Evolutionary conservation across 108 stramenopile genomes (phyloP).

Genomic region (Nannochloropsis oceanica): DNA sequence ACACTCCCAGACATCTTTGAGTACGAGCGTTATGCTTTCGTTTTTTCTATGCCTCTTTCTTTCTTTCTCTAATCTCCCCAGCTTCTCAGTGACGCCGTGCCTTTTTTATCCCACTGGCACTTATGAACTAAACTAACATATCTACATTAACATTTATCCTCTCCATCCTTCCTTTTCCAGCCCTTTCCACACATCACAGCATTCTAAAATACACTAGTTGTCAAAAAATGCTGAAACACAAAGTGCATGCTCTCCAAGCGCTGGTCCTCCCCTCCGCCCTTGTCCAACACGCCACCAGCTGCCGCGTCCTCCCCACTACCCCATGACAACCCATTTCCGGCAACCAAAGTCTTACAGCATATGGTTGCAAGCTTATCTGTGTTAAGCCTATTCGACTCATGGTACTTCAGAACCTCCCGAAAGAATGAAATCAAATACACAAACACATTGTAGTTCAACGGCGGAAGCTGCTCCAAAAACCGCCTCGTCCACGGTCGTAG

Average conservation of each 20-base stretch:
- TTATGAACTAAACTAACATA: too few relatives aligned
- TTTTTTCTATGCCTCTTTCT: too few relatives aligned
- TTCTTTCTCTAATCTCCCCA: too few relatives aligned
- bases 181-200: too few relatives aligned
- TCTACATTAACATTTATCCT: too few relatives aligned
- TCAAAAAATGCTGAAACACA: background rate
- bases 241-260: background rate
- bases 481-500: conserved; percentile 54
- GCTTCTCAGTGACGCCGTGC: too few relatives aligned
- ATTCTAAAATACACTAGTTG: background rate
- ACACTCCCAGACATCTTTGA: too few relatives aligned
- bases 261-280: background rate
- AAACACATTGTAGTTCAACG: conserved; percentile 82
- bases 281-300: background rate
- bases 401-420: conserved; percentile 61
- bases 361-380: conserved; percentile 54
- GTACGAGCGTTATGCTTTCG: too few relatives aligned
- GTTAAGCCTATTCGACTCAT: conserved; percentile 48
- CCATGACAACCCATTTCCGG: background rate
- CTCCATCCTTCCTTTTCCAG: too few relatives aligned
- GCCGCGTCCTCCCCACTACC: background rate
- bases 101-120: too few relatives aligned
- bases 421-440: conserved; percentile 92
- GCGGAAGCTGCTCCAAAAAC: conserved; percentile 67
- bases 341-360: conserved; percentile 16